These are phyloP conservation scores for Pugionium cornutum DNA, from an alignment of 345 rosid genomes.

Conservation along the genomic window DNA sequence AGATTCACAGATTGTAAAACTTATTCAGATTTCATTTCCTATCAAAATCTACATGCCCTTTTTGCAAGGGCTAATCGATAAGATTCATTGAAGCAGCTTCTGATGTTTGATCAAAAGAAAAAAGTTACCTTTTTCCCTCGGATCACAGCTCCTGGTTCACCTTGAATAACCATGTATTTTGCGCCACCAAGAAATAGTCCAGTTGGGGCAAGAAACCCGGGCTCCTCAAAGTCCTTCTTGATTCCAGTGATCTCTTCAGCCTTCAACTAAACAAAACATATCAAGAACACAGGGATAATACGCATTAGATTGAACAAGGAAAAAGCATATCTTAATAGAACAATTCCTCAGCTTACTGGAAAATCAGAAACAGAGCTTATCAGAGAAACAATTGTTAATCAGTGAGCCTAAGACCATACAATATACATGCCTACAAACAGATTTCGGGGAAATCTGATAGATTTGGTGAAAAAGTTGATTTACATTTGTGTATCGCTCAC, in stretches of 20 bases:
- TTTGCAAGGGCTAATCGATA: too few species aligned
- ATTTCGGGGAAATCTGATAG: too few species aligned
- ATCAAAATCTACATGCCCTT: background rate
- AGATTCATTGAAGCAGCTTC: too few species aligned
- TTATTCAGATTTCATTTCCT: background rate
- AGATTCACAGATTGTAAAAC: constrained; percentile 5
- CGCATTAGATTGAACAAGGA: constrained; percentile 1
- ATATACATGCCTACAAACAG: too few species aligned
- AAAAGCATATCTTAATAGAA: too few species aligned
- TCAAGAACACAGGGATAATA: background rate
- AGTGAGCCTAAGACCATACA: too few species aligned
- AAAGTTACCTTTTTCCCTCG: constrained; percentile 78
- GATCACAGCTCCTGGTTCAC: constrained; percentile 80
- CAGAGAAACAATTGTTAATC: too few species aligned
- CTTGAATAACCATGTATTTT: constrained; percentile 86
- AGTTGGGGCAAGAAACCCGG: constrained; percentile 76
- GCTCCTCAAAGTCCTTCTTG: constrained; percentile 61
- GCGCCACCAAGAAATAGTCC: constrained; percentile 73
- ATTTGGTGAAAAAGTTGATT: too few species aligned
- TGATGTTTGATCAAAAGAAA: too few species aligned
- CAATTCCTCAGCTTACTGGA: too few species aligned
- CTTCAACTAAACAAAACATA: constrained; percentile 54
- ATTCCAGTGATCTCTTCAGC: constrained; percentile 55
- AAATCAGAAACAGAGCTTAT: too few species aligned
- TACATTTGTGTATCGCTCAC: too few species aligned